A percentile compares a stretch with the other conserved stretches of the same genome.
phyloP scores from a whole-genome alignment of 345 rosid species.

The Limnanthes douglasii region DNA sequence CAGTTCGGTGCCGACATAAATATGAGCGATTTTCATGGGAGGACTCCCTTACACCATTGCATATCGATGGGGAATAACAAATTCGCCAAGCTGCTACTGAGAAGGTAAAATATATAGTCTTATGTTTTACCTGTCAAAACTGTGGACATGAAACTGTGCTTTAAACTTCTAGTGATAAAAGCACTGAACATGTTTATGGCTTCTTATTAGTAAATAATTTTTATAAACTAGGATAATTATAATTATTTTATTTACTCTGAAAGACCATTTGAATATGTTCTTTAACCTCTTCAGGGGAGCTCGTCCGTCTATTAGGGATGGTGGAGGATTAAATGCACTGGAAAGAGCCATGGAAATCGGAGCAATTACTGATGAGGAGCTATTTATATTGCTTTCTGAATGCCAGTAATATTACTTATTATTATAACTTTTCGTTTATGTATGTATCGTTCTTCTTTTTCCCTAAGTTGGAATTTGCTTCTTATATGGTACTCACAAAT shows the following conservation, averaged over 20 bases:
- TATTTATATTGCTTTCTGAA: slow-evolving; percentile 61
- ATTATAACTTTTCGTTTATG: too few species aligned
- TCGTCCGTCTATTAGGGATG: slow-evolving; percentile 50
- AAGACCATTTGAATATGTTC: too few species aligned
- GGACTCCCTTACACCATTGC: slow-evolving; percentile 81
- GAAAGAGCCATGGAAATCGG: slow-evolving; percentile 96
- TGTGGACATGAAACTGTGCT: neutral
- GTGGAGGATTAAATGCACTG: slow-evolving; percentile 54
- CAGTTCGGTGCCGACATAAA: slow-evolving; percentile 72
- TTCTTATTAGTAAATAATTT: too few species aligned
- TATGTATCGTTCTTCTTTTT: too few species aligned
- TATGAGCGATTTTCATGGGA: slow-evolving; percentile 52
- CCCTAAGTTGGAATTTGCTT: too few species aligned
- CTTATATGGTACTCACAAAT: too few species aligned
- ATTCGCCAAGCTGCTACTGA: slow-evolving; percentile 59
- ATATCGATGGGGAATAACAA: slow-evolving; percentile 35
- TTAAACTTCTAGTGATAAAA: too few species aligned
- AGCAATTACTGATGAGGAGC: slow-evolving; percentile 75
- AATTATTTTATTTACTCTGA: too few species aligned
- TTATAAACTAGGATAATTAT: too few species aligned
- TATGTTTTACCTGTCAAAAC: neutral
- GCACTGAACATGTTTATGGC: too few species aligned
- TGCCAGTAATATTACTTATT: slow-evolving; percentile 16
- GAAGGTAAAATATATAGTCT: slow-evolving; percentile 27
- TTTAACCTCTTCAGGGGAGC: slow-evolving; percentile 45